These are phyloP conservation scores for Cyclostephanos tholiformis DNA, from an alignment of 108 stramenopile genomes.

Conservation along the genomic window DNA sequence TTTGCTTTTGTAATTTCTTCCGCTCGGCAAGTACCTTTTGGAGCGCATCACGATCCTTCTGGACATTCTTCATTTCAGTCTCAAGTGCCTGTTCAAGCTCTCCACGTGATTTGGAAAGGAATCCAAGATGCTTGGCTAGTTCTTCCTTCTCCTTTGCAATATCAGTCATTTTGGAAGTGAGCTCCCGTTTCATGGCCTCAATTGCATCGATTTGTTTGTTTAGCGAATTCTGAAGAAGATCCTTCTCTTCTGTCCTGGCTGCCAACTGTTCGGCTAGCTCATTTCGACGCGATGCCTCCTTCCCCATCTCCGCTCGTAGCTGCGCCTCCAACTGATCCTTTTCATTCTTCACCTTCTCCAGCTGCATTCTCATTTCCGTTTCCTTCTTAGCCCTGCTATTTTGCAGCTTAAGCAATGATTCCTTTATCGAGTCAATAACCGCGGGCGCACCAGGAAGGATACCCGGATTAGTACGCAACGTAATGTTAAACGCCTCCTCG, in stretches of 20 bases:
- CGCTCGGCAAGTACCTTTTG: constrained; percentile 27
- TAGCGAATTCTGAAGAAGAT: constrained; percentile 20
- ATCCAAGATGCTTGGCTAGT: constrained; percentile 30
- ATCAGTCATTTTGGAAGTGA: constrained; percentile 20
- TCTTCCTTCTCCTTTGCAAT: constrained; percentile 32
- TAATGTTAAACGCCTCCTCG: constrained; percentile 39
- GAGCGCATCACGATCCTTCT: constrained; percentile 36
- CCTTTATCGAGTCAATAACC: constrained; percentile 31
- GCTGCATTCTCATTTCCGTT: constrained; percentile 22
- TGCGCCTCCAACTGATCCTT: constrained; percentile 22
- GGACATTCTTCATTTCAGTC: constrained; percentile 28
- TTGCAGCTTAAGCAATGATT: constrained; percentile 27
- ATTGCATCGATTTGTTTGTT: constrained; percentile 29
- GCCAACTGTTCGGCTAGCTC: constrained; percentile 24
- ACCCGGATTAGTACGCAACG: constrained; percentile 33
- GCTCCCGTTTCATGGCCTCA: constrained; percentile 21
- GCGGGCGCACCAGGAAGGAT: constrained; percentile 35
- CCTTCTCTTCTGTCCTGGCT: constrained; percentile 6
- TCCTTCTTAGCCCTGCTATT: constrained; percentile 20
- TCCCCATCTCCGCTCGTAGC: constrained; percentile 27
- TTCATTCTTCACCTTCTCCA: constrained; percentile 24
- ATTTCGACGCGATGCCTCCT: constrained; percentile 14
- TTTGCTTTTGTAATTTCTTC: constrained; percentile 31
- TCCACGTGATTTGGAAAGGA: constrained; percentile 30
- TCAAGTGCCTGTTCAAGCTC: constrained; percentile 31